Evolutionary conservation across 1,284 basidiomycete species (phyloP), one percentile per base, ranked within the genome.

Genomic region (Cryptococcus jaspeensis): DNA sequence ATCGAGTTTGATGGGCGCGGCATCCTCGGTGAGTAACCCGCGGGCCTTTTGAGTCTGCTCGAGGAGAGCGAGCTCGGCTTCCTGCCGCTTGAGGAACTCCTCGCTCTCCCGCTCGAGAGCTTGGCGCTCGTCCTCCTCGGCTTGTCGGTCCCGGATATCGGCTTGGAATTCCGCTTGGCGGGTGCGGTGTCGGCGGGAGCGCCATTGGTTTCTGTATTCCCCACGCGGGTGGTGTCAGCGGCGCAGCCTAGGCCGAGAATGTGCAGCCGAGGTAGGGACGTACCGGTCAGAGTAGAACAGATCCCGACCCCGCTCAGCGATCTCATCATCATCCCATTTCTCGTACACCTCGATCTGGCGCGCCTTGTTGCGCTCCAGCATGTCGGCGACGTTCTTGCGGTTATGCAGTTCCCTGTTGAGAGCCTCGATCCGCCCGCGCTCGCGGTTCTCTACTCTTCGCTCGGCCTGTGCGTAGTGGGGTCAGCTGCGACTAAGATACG

Each of bases 271-370:
- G 44, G 40, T 7, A 7, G 6, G 3, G 8, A 11, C 75, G 45
- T 62, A 89, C 86, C 90, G 83, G 68, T 95, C 92, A 40, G 87
- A 82, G 67, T 92, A 93, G 77, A 90, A 94, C 25, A 85, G 69
- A 63, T 93, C 75, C 36, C 71, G 60, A 2, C 75, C 74, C 12
- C 66, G 58, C 32, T 71, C 91, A 60, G 89, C 88, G 62, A 87
- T 88, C 70, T 92, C 89, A 60, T 94, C 92, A 67, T 95, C 92
- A 67, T 95, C 91, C 89, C 89, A 94, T 1, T 87, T 77, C 58
- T 88, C 87, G 23, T 93, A 78, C 4, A 87, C 82, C 25, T 85
- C 81, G 36, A 84, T 82, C 81, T 90, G 87, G 69, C 88, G 85
- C 15, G 84, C 69, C 15, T 84, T 80, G 66, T 88, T 89, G 5